Conservation (phyloP, 257 asterid genomes). For the Primulina huaijiensis region DNA sequence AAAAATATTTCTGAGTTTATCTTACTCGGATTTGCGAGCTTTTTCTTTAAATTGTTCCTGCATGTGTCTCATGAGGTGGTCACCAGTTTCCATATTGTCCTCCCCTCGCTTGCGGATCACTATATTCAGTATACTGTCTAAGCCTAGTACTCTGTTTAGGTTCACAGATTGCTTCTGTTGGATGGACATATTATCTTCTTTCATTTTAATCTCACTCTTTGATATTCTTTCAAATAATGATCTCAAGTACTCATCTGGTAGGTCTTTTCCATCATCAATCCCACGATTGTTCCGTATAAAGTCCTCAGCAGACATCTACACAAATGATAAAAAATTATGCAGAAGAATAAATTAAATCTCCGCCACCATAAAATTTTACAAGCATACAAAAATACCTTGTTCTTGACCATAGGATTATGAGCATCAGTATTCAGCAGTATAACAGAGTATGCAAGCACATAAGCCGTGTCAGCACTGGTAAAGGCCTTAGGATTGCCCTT, state of each 20-base stretch:
- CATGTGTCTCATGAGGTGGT: conserved; percentile 94
- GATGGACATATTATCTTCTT: conserved; percentile 82
- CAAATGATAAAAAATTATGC: conserved; percentile 16
- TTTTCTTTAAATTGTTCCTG: conserved; percentile 99
- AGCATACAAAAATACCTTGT: conserved; percentile 61
- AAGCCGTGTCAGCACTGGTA: conserved; percentile 97
- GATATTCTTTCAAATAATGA: conserved; percentile 88
- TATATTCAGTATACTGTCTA: conserved; percentile 83
- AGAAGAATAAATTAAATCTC: conserved; percentile 13
- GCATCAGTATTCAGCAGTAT: conserved; percentile 97
- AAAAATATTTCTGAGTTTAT: conserved; percentile 27
- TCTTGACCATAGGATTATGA: conserved; percentile 96
- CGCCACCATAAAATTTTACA: conserved; percentile 15
- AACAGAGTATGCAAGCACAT: conserved; percentile 97
- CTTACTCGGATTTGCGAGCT: conserved; percentile 99
- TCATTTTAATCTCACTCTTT: conserved; percentile 93
- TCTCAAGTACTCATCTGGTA: conserved; percentile 91
- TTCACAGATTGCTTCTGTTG: conserved; percentile 87
- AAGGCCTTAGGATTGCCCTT: conserved; percentile 86
- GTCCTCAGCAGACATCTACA: conserved; percentile 97
- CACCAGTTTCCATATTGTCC: conserved; percentile 82
- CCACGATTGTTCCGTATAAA: conserved; percentile 95
- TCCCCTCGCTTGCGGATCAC: conserved; percentile 86
- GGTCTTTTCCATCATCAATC: conserved; percentile 95
- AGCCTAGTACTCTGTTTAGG: conserved; percentile 73